Conservation (phyloP, 768 basidiomycete genomes). For the Hysterangium stoloniferum region DNA sequence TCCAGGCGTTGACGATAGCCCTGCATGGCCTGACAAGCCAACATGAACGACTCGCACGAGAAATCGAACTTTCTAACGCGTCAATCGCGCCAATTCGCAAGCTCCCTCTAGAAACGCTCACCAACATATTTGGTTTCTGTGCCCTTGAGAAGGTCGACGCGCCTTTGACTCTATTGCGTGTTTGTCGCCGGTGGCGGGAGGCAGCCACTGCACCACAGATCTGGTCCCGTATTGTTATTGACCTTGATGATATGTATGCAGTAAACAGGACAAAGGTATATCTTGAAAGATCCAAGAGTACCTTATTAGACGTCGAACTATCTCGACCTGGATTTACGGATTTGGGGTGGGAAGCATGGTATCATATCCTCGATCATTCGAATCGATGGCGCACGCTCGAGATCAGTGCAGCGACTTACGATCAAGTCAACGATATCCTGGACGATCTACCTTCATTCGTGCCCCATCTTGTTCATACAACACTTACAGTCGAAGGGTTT, state of each 20-base stretch:
- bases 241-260: too few relatives aligned
- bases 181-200: too few relatives aligned
- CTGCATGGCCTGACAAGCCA: not conserved
- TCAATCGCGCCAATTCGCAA: too few relatives aligned
- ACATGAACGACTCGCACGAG: not conserved
- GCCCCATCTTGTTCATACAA: not conserved
- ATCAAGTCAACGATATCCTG: not conserved
- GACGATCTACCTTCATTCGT: not conserved
- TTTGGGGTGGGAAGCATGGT: not conserved
- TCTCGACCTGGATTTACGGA: not conserved
- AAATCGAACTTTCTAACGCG: not conserved
- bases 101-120: too few relatives aligned
- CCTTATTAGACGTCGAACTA: not conserved
- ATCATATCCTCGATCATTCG: not conserved
- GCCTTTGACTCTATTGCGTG: too few relatives aligned
- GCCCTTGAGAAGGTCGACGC: too few relatives aligned
- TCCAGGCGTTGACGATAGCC: not conserved
- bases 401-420: not conserved
- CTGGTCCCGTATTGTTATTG: too few relatives aligned
- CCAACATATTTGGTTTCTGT: too few relatives aligned
- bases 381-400: not conserved
- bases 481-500: not conserved
- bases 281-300: too few relatives aligned
- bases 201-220: too few relatives aligned
- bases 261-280: too few relatives aligned